Percentiles rank a stretch among this genome's conserved stretches.
These are phyloP conservation scores for Orbilia oligospora DNA, from an alignment of 2,329 filamentous ascomycete species.

Conservation along the genomic window DNA sequence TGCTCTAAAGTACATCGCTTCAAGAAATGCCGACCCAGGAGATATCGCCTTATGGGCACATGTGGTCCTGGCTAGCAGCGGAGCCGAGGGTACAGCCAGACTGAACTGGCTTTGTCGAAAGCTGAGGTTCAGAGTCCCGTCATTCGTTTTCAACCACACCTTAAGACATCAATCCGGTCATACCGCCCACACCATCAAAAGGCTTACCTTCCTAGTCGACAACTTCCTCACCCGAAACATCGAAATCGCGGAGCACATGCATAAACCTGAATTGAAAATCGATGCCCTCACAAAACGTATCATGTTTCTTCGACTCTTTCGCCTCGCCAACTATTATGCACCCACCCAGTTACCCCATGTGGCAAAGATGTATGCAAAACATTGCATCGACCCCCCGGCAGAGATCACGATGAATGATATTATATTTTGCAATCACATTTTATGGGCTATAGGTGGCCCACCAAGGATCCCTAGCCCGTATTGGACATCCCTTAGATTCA, in stretches of 20 bases:
- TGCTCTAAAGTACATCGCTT: conserved; percentile 32
- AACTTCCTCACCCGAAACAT: conserved; percentile 36
- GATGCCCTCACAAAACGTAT: conserved; percentile 50
- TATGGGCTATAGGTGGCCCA: conserved; percentile 38
- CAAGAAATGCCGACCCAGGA: conserved; percentile 32
- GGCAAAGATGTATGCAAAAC: conserved; percentile 48
- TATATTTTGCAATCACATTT: conserved; percentile 52
- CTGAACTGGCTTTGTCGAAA: conserved; percentile 46
- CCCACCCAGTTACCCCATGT: conserved; percentile 34
- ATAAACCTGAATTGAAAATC: conserved; percentile 20
- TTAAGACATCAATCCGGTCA: conserved; percentile 56
- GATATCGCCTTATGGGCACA: conserved; percentile 44
- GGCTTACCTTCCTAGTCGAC: conserved; percentile 28
- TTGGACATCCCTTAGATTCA: conserved; percentile 39
- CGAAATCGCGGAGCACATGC: conserved; percentile 29
- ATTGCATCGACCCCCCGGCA: conserved; percentile 47
- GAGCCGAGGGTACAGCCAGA: conserved; percentile 36
- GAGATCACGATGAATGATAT: conserved; percentile 50
- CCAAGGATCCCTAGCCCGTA: conserved; percentile 43
- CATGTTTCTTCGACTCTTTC: conserved; percentile 52
- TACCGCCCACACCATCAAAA: conserved; percentile 25
- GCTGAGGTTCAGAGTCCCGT: conserved; percentile 40
- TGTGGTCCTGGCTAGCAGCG: conserved; percentile 42
- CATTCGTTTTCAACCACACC: conserved; percentile 42
- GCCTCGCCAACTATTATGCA: conserved; percentile 47